A percentile compares a stretch with the other conserved stretches of the same genome.
These are phyloP conservation scores for Zygotorulaspora mrakii DNA, from an alignment of 1,139 yeast genomes.

Conservation along the genomic window DNA sequence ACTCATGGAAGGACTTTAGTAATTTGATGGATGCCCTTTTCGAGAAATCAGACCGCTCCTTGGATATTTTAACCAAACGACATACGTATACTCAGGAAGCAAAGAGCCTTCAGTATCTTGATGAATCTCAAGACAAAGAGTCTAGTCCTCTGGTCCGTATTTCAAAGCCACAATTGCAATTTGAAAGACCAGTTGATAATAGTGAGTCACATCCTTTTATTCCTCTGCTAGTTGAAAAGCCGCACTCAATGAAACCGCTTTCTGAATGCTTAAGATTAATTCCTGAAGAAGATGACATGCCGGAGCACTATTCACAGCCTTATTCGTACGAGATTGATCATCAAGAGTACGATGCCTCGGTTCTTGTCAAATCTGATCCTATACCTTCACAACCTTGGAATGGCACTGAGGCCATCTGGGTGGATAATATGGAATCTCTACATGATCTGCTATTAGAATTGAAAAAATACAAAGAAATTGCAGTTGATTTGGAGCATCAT, in stretches of 20 bases:
- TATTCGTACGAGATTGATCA: conserved; percentile 70
- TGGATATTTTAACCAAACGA: conserved; percentile 45
- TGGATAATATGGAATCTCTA: conserved; percentile 56
- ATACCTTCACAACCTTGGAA: conserved; percentile 64
- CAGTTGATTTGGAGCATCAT: conserved; percentile 97
- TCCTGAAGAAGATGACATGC: conserved; percentile 43
- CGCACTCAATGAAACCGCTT: conserved; percentile 57
- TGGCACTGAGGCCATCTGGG: conserved; percentile 62
- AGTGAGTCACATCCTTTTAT: conserved; percentile 66
- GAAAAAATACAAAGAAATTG: conserved; percentile 56
- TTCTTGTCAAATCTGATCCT: conserved; percentile 49
- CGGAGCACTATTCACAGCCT: conserved; percentile 75
- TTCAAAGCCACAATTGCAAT: conserved; percentile 67
- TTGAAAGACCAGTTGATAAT: conserved; percentile 61
- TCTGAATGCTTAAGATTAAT: conserved; percentile 49
- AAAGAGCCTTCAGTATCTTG: conserved; percentile 44
- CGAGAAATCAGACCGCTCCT: conserved; percentile 68
- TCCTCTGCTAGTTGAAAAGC: conserved; percentile 69
- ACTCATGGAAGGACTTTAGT: conserved; percentile 61
- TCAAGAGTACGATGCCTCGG: conserved; percentile 64
- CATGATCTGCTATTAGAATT: conserved; percentile 54
- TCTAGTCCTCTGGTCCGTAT: conserved; percentile 37
- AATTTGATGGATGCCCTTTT: conserved; percentile 64
- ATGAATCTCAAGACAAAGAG: conserved; percentile 40
- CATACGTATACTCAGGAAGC: conserved; percentile 17